Evolutionary conservation across 2,329 filamentous ascomycete species (phyloP).

Genomic region (Emergomyces orientalis): DNA sequence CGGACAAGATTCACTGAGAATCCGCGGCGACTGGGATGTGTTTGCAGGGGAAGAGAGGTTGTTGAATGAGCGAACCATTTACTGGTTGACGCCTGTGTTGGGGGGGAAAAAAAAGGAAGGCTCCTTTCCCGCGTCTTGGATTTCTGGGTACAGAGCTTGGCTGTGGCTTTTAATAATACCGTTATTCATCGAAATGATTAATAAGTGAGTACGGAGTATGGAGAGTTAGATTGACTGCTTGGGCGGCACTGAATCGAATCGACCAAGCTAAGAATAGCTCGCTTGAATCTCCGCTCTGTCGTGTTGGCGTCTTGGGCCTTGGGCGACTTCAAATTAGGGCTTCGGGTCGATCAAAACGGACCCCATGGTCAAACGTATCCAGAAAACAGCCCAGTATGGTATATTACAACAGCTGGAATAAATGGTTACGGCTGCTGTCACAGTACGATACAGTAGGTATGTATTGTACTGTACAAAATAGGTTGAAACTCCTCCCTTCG

Average conservation of each 20-base stretch:
- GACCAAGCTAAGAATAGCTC: neutral
- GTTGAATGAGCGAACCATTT: neutral
- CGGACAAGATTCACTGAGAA: neutral
- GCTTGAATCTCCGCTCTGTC: neutral
- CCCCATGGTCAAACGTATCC: neutral
- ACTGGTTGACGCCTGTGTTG: neutral
- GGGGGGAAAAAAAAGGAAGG: neutral
- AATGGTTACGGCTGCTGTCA: neutral
- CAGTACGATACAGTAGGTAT: neutral
- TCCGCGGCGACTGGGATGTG: neutral
- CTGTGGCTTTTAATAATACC: neutral
- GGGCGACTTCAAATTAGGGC: neutral
- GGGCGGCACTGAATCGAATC: neutral
- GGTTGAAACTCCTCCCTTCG: too few relatives aligned
- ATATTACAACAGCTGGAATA: neutral
- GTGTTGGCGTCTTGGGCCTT: neutral
- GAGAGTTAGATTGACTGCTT: neutral
- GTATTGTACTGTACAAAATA: neutral
- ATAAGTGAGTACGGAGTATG: neutral
- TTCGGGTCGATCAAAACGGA: slow-evolving; percentile 6
- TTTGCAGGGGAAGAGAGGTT: neutral
- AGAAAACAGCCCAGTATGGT: neutral
- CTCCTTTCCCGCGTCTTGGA: neutral
- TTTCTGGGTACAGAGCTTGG: neutral
- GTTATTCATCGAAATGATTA: neutral